phyloP scores from a whole-genome alignment of 495 filamentous ascomycete species.

The Chaetomium tenue region DNA sequence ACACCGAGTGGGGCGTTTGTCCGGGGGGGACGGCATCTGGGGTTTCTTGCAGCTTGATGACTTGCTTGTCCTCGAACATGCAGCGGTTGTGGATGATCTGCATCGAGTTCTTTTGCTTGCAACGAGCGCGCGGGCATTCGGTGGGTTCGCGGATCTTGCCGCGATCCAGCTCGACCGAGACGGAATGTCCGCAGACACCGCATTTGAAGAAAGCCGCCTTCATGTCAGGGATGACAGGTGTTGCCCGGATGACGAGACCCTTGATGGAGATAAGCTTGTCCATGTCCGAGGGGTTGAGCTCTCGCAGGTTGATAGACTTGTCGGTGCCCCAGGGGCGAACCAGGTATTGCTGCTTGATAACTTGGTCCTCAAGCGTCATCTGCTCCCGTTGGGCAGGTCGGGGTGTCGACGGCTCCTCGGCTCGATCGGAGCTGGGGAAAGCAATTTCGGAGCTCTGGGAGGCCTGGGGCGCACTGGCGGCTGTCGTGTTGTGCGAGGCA shows the following conservation, averaged over 20 bases:
- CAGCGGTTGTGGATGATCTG: slow-evolving; percentile 97
- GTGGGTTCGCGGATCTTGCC: slow-evolving; percentile 96
- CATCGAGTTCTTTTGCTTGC: slow-evolving; percentile 89
- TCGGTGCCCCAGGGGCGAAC: slow-evolving; percentile 91
- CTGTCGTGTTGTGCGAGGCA: slow-evolving; percentile 54
- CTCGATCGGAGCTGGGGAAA: slow-evolving; percentile 69
- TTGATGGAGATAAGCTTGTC: slow-evolving; percentile 96
- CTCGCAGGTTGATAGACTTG: slow-evolving; percentile 83
- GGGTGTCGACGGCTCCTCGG: slow-evolving; percentile 48
- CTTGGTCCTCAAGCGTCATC: slow-evolving; percentile 53
- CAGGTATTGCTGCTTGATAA: slow-evolving; percentile 72
- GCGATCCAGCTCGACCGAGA: slow-evolving; percentile 87
- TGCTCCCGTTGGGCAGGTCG: slow-evolving; percentile 34
- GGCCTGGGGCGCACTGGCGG: slow-evolving; percentile 34
- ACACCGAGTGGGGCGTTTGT: slow-evolving; percentile 97
- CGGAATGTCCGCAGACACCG: slow-evolving; percentile 83
- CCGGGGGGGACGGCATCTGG: slow-evolving; percentile 92
- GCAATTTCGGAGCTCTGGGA: slow-evolving; percentile 67
- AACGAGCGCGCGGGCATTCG: slow-evolving; percentile 79
- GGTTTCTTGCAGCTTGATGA: slow-evolving; percentile 98
- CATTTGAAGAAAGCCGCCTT: slow-evolving; percentile 93
- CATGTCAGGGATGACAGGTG: slow-evolving; percentile 97
- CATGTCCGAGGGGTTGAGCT: slow-evolving; percentile 92
- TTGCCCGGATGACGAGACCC: slow-evolving; percentile 92
- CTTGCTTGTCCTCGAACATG: slow-evolving; percentile 92